Evolutionary conservation across 768 basidiomycete genomes (phyloP), one percentile per base, ranked within the genome.

Genomic region (Cantharellus anzutake): DNA sequence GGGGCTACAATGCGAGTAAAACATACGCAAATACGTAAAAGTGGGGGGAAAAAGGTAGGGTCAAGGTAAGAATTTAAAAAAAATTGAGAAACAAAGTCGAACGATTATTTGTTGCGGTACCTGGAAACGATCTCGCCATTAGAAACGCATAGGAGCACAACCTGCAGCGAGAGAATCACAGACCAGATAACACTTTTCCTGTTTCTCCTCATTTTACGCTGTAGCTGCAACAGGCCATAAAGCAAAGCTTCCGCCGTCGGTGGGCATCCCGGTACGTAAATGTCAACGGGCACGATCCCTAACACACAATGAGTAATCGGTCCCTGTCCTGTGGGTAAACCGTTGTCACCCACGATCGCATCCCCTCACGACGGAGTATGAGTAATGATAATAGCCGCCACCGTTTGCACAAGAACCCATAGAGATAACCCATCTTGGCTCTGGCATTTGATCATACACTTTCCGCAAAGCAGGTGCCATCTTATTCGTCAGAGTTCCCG

Each of bases 381-480:
- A 96, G 71, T 97, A 96, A 73, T 94, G 92, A 71, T 93, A 92
- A 74, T 92, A 93, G 14, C 91, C 92, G 60, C 92, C 91, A 39
- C 96, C 96, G 70, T 98, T 98, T 16, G 96, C 96, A 71, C 96
- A 99, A 3, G 94, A 97, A 52, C 96, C 96, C 96, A 99, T 98
- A 35, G 94, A 98, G 68, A 99, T 86, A 60, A 99, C 96, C 96
- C 96, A 99, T 84, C 85, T 80, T 61, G 96, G 96, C 67, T 97
- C 92, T 40, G 96, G 96, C 94, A 98, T 98, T 71, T 99, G 91
- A 71, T 93, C 90, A 67, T 92, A 92, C 59, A 92, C 93, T 71
- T 92, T 97, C 67, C 96, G 80, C 69, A 99, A 70, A 4, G 96
- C 94, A 48, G 96, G 96, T 3, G 93, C 96, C 96, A 99, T 99